Percentiles rank a stretch among this genome's conserved stretches.
Conservation (phyloP, 305 asterid genomes). For the Plantago lanceolata region DNA sequence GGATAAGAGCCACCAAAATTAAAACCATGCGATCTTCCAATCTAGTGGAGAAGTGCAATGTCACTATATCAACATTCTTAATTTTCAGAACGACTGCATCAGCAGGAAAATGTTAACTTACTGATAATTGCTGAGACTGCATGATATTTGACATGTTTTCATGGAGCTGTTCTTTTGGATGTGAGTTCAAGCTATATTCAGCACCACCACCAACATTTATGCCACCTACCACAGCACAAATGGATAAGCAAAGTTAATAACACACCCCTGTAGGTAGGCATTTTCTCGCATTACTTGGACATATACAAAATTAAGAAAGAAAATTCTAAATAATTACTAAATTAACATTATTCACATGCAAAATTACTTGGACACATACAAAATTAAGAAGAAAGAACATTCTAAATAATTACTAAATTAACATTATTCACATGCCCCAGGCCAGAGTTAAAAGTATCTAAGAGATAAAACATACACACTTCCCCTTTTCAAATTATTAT, state of each 20-base stretch:
- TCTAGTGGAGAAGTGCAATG: constrained; percentile 36
- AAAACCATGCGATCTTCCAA: constrained; percentile 80
- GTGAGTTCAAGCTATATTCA: constrained; percentile 59
- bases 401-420: not conserved
- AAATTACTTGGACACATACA: not conserved
- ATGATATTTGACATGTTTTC: constrained; percentile 61
- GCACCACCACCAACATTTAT: constrained; percentile 50
- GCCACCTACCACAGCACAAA: constrained; percentile 28
- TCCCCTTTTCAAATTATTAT: not conserved
- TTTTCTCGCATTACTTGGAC: not conserved
- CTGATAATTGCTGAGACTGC: constrained; percentile 75
- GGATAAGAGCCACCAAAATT: constrained; percentile 68
- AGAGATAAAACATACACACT: not conserved
- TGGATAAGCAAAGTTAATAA: not conserved
- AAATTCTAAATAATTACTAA: too few relatives aligned
- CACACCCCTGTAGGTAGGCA: not conserved
- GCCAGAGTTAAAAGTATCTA: not conserved
- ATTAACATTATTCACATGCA: too few relatives aligned
- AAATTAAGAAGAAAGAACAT: not conserved
- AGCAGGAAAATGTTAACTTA: constrained; percentile 34
- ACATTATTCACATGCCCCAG: not conserved
- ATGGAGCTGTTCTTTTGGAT: constrained; percentile 79
- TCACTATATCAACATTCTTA: constrained; percentile 20
- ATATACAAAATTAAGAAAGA: too few relatives aligned
- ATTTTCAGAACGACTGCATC: constrained; percentile 20